Evolutionary conservation across 257 asterid species (phyloP).

Genomic region (Parsonsia alboflavescens): DNA sequence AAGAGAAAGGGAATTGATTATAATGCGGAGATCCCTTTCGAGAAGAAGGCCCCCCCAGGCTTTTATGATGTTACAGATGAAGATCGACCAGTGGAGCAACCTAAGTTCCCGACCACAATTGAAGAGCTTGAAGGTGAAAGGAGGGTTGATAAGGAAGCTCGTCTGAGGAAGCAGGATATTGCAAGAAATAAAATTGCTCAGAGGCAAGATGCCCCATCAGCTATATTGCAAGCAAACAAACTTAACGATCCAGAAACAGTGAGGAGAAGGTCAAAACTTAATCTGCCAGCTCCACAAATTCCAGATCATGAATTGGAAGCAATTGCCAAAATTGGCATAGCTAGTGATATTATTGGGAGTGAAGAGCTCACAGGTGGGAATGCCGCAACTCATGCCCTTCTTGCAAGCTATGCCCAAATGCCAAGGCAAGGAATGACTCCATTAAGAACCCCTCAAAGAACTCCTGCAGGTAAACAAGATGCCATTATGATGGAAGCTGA

Average conservation of each 20-base stretch:
- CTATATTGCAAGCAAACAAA: conserved; percentile 88
- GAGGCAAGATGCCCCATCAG: conserved; percentile 96
- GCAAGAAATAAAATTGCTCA: conserved; percentile 87
- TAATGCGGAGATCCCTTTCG: conserved; percentile 93
- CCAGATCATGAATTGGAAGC: conserved; percentile 97
- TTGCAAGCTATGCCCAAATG: conserved; percentile 82
- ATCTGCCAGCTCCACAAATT: conserved; percentile 95
- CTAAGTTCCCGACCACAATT: conserved; percentile 88
- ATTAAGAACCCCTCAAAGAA: conserved; percentile 81
- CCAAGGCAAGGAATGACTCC: conserved; percentile 95
- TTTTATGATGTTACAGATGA: conserved; percentile 84
- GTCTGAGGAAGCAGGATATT: conserved; percentile 86
- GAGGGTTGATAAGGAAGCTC: conserved; percentile 84
- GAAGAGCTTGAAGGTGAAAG: conserved; percentile 99
- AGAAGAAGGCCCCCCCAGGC: conserved; percentile 96
- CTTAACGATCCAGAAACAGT: conserved; percentile 96
- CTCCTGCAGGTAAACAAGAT: conserved; percentile 90
- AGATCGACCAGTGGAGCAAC: conserved; percentile 69
- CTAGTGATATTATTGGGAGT: conserved; percentile 74
- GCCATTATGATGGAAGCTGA: conserved; percentile 98
- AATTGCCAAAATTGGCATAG: conserved; percentile 91
- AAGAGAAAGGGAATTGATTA: conserved; percentile 95
- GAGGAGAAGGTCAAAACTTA: conserved; percentile 70
- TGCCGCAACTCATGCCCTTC: conserved; percentile 91
- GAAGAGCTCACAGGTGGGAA: conserved; percentile 87